Evolutionary conservation across 148 eudicot species (phyloP), one percentile per base, ranked within the genome.

Genomic region (Fagopyrum esculentum): DNA sequence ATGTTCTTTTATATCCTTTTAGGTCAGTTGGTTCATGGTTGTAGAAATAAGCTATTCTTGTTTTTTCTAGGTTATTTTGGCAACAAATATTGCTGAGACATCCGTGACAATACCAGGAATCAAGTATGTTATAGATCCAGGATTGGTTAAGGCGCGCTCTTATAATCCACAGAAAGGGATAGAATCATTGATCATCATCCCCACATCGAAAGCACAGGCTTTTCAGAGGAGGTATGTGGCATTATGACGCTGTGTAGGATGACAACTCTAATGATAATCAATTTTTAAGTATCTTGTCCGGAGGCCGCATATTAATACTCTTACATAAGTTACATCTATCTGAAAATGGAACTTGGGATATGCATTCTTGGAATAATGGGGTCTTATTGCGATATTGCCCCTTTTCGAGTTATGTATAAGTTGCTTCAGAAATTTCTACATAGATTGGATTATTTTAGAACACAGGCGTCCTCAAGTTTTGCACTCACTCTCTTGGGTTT

Each of bases 61-160:
- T 78, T 61, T 72, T 9, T 66, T 73, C 35, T 76, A 95, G 97
- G 97, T 95, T 19, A 86, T 95, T 80, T 77, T 95, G 80, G 99
- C 99, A 70, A 95, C 99, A 73, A 95, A 95, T 85, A 90, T 95
- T 85, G 99, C 97, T 45, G 99, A 95, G 82, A 92, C 97, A 75
- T 95, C 99, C 2, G 96, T 95, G 69, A 95, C 99, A 51, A 95
- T 95, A 80, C 96, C 99, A 76, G 99, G 99, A 86, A 87, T 95
- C 76, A 95, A 86, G 86, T 95, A 87, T 82, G 99, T 95, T 59
- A 83, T 95, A 49, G 99, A 95, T 82, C 94, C 99, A 71, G 99
- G 99, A 85, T 78, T 95, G 84, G 97, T 95, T 76, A 95, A 95
- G 87, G 89, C 90, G 73, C 93, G 96, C 57, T 80, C 84, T 45